A percentile compares a stretch with the other conserved stretches of the same genome.
These are phyloP conservation scores for Xerocomellus intermedius DNA, from an alignment of 768 basidiomycete genomes.

Conservation along the genomic window DNA sequence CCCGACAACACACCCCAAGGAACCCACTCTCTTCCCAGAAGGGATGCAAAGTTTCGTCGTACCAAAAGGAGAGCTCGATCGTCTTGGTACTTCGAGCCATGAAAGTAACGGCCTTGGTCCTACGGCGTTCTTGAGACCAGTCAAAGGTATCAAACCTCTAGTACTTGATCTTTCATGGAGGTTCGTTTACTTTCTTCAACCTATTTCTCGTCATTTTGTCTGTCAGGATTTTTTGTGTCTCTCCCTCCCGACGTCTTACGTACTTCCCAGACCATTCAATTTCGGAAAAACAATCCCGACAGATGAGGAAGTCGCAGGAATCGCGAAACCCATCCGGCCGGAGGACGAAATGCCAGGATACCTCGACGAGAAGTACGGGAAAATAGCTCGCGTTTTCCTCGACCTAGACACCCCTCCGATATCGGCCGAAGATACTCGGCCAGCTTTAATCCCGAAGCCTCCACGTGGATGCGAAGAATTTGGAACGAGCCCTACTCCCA, in stretches of 20 bases:
- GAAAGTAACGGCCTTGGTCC: constrained; percentile 2
- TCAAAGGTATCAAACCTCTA: constrained; percentile 57
- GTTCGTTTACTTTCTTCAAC: constrained; percentile 36
- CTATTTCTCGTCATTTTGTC: neutral
- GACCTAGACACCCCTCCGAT: neutral
- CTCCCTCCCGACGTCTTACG: neutral
- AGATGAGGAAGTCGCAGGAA: constrained; percentile 28
- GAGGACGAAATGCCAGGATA: constrained; percentile 16
- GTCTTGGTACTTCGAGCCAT: neutral
- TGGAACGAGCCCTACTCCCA: constrained; percentile 26
- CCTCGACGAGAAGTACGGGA: constrained; percentile 12
- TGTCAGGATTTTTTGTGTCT: neutral
- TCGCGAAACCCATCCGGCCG: constrained; percentile 14
- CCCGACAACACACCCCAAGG: constrained; percentile 48
- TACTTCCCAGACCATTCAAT: constrained; percentile 46
- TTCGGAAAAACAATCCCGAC: constrained; percentile 35
- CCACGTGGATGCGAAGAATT: constrained; percentile 23
- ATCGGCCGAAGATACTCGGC: constrained; percentile 13
- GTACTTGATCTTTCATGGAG: constrained; percentile 66
- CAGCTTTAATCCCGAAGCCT: neutral
- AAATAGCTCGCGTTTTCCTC: constrained; percentile 12
- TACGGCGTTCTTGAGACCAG: constrained; percentile 43
- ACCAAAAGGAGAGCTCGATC: constrained; percentile 14
- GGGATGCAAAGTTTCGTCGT: constrained; percentile 29
- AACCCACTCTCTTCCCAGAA: constrained; percentile 33